Evolutionary conservation across 352 stramenopile genomes (phyloP).

Genomic region (Globisporangium viniferum): DNA sequence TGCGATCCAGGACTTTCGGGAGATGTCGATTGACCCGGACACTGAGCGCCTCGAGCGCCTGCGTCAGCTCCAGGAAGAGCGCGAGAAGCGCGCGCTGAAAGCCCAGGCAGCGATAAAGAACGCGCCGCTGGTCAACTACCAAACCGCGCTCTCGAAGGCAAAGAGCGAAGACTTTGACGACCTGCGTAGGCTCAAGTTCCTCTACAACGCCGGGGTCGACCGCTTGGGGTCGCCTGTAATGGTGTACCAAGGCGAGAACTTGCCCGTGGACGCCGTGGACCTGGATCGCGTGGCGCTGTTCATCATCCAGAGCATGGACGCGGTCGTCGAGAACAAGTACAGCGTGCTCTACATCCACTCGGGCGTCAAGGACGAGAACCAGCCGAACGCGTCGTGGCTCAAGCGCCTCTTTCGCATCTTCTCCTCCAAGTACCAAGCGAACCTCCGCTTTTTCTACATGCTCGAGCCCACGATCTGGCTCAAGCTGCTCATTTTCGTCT

Average conservation of each 20-base stretch:
- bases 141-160: conserved; percentile 39
- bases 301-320: conserved; percentile 63
- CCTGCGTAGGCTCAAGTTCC: conserved; percentile 47
- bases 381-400: conserved; percentile 62
- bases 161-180: conserved; percentile 56
- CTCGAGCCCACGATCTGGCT: conserved; percentile 70
- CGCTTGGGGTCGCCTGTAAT: conserved; percentile 64
- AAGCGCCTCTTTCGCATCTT: conserved; percentile 66
- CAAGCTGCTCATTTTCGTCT: conserved; percentile 68
- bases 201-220: conserved; percentile 70
- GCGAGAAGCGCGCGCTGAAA: conserved; percentile 19
- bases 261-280: conserved; percentile 42
- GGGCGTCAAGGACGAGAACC: conserved; percentile 40
- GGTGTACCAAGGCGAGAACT: conserved; percentile 60
- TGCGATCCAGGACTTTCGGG: conserved; percentile 50
- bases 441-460: conserved; percentile 79
- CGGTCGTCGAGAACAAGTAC: conserved; percentile 51
- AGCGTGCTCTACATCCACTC: conserved; percentile 70
- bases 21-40: conserved; percentile 60
- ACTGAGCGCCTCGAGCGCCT: conserved; percentile 46
- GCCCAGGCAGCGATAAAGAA: conserved; percentile 10
- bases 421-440: conserved; percentile 46
- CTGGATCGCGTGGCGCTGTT: conserved; percentile 75
- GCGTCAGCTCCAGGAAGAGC: conserved; percentile 33
- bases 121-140: conserved; percentile 29